Evolutionary conservation across 2,329 filamentous ascomycete species (phyloP), one percentile per base, ranked within the genome.

Genomic region (Zelopaecilomyces penicillatus): DNA sequence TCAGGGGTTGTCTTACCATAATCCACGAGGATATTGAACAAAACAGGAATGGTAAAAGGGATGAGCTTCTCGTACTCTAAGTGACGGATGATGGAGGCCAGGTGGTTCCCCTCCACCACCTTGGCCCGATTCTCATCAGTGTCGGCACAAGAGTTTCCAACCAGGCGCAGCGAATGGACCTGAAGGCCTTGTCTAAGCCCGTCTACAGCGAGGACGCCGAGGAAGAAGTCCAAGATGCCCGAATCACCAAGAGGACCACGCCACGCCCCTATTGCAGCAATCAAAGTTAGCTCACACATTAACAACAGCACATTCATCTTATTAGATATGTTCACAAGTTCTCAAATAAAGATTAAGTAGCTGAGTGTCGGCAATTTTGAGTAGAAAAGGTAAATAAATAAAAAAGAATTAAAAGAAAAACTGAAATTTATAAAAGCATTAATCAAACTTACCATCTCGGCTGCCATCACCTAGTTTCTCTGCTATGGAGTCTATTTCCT

Each of bases 141-240:
- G 51, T 83, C 79, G 19, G 79, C 80, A 50, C 76, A 82, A 7
- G 75, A 75, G 56, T 83, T 83, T 10, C 79, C 80, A 11, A 79
- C 66, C 19, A 82, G 59, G 27, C 80, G 74, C 11, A 83, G 63
- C 6, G 71, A 61, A 44, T 82, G 78, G 6, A 76, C 64, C 37
- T 69, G 68, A n/a, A 81, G 62, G 1, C 64, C 55, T 30, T 67
- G 63, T 7, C 61, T 60, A 32, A 73, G 50, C 2, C 57, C 61
- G 4, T 67, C 59, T 0, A 58, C 55, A 5, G 62, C 60, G 6
- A 80, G 56, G 9, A 76, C 53, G 8, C 64, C 58, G 11, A 80
- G 64, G 52, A 79, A 78, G 60, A 80, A 76, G 19, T 71, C 66
- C 6, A 83, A 58, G 30, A 82, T 61, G 2, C 77, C 76, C 0